Conservation (phyloP, 257 asterid species). For the Solanum dulcamara region DNA sequence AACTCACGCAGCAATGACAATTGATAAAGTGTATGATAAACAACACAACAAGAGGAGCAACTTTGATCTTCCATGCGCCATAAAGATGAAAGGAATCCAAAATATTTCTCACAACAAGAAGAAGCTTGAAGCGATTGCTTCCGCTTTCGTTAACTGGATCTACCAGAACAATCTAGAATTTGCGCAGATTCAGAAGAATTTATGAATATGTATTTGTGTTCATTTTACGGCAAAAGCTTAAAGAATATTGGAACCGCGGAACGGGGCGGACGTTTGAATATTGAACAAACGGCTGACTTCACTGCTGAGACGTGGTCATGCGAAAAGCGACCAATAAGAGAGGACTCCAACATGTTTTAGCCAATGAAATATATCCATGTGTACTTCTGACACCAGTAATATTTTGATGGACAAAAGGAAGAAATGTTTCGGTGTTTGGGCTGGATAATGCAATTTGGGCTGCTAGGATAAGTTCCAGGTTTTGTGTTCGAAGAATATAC, state of each 20-base stretch:
- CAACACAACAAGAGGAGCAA: conserved; percentile 37
- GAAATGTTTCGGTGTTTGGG: not conserved
- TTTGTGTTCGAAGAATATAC: too few relatives aligned
- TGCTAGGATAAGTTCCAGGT: not conserved
- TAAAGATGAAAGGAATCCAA: conserved; percentile 21
- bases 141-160: not conserved
- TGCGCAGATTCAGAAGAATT: not conserved
- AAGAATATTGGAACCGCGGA: not conserved
- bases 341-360: not conserved
- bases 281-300: not conserved
- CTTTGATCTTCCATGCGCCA: conserved; percentile 71
- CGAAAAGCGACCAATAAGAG: not conserved
- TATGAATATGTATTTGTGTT: not conserved
- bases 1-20: conserved; percentile 82
- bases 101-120: not conserved
- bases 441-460: not conserved
- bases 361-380: not conserved
- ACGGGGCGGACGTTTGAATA: not conserved
- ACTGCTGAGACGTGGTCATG: not conserved
- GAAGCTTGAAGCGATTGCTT: not conserved
- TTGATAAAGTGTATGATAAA: conserved; percentile 24
- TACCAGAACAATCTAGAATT: not conserved
- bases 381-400: not conserved
- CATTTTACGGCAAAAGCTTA: not conserved
- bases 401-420: not conserved